Evolutionary conservation across 805 yeast genomes (phyloP).

Genomic region (Candida tallmaniae): DNA sequence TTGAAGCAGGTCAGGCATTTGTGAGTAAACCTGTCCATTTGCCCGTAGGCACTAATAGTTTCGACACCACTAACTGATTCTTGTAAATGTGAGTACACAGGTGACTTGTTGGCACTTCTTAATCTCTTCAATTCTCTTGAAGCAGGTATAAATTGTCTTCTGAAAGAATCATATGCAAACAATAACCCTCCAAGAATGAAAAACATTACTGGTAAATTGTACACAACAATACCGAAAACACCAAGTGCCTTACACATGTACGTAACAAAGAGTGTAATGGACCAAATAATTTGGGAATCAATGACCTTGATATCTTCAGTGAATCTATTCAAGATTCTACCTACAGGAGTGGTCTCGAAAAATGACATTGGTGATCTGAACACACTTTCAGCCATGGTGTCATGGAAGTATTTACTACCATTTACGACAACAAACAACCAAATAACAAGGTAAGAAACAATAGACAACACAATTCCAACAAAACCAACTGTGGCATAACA

Average conservation of each 20-base stretch:
- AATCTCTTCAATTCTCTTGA: conserved; percentile 32
- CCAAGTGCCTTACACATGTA: conserved; percentile 20
- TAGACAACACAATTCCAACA: conserved; percentile 21
- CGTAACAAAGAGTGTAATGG: conserved; percentile 20
- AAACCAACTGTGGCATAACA: conserved; percentile 26
- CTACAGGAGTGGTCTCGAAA: conserved; percentile 39
- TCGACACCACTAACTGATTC: conserved; percentile 35
- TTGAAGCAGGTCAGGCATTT: conserved; percentile 22
- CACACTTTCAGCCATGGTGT: conserved; percentile 30
- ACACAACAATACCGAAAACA: conserved; percentile 26
- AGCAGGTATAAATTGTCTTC: conserved; percentile 30
- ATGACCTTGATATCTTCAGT: conserved; percentile 32
- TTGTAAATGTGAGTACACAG: conserved; percentile 32
- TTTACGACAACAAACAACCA: conserved; percentile 28
- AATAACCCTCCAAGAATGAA: conserved; percentile 22
- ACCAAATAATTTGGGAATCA: conserved; percentile 32
- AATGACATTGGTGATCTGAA: conserved; percentile 39
- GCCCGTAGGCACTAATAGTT: conserved; percentile 29
- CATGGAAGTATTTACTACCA: conserved; percentile 32
- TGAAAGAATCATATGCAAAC: conserved; percentile 26
- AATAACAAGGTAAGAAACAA: conserved; percentile 24
- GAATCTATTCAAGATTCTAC: conserved; percentile 36
- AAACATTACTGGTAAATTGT: conserved; percentile 30
- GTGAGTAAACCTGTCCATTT: conserved; percentile 24
- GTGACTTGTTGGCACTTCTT: conserved; percentile 26